Evolutionary conservation across 2,329 filamentous ascomycete species (phyloP), one percentile per base, ranked within the genome.

Genomic region (Lojkania enalia): DNA sequence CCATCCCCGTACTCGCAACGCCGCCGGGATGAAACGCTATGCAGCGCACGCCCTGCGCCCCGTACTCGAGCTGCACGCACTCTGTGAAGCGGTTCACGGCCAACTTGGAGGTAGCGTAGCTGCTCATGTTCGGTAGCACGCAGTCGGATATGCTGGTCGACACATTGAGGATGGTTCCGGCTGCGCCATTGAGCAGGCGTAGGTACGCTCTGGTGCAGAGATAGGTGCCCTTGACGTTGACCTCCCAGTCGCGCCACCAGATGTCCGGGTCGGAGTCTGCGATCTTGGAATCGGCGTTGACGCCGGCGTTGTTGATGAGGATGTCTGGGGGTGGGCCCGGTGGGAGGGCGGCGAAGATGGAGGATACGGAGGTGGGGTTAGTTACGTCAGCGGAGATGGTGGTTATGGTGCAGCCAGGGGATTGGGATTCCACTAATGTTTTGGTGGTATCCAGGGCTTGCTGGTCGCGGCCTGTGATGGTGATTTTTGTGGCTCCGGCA

Each of bases 401-500:
- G 3, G 57, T 55, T 57, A 16, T 71, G 56, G 1, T 74, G 63
- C 5, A 72, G 1, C 46, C 73, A 4, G 67, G 58, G 1, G 20
- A 6, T 12, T 39, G 42, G 3, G 64, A 61, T 2, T 76, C 73
- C 5, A 55, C 61, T 13, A 53, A 53, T 3, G 80, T 54, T 3
- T 69, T 66, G 7, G 49, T 33, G 14, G 58, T 60, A 0, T 75
- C 55, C 0, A 65, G 58, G 2, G 64, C 54, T 9, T 79, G 65
- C 3, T 49, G 23, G 2, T 54, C 77, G 16, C 82, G 76, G 0
- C 79, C 81, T 2, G 68, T 75, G 15, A 85, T 67, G 7, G 73
- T 76, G 42, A 86, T 81, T n/a, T 67, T 58, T 0, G 76, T 73
- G 32, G 75, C 77, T 4, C 81, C 80, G 3, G 81, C 79, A 54